phyloP scores from a whole-genome alignment of 257 asterid genomes.

The Scutellaria minor region DNA sequence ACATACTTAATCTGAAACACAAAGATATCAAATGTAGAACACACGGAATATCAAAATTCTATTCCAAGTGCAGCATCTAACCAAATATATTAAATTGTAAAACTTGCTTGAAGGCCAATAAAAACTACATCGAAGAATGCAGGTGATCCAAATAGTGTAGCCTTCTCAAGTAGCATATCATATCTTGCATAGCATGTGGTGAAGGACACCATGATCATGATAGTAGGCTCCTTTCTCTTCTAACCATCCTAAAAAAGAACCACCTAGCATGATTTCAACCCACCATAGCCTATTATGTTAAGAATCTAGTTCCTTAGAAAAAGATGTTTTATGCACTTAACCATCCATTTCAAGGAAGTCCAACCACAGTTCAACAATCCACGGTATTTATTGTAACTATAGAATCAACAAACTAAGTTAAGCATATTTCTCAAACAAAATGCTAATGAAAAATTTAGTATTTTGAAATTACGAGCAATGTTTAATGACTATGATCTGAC shows the following conservation, averaged over 20 bases:
- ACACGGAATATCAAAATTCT: neutral
- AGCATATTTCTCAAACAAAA: neutral
- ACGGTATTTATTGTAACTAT: neutral
- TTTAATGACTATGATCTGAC: neutral
- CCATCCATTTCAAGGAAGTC: slow-evolving; percentile 17
- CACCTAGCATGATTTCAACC: neutral
- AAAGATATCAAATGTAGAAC: neutral
- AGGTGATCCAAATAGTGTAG: neutral
- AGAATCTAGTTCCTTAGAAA: neutral
- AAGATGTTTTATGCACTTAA: neutral
- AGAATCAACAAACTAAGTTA: neutral
- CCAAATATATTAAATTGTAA: neutral
- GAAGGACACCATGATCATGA: neutral
- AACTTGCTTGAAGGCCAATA: neutral
- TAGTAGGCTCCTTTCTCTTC: neutral
- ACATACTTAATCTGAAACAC: neutral
- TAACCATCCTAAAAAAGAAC: neutral
- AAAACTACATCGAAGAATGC: neutral
- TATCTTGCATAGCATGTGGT: neutral
- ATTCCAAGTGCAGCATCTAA: slow-evolving; percentile 3
- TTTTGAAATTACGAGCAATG: slow-evolving; percentile 2
- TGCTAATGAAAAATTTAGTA: neutral
- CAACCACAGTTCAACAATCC: neutral
- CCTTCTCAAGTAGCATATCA: slow-evolving; percentile 17
- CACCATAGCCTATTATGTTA: neutral